These are phyloP conservation scores for Phtheirospermum japonicum DNA, from an alignment of 257 asterid species.

Conservation along the genomic window DNA sequence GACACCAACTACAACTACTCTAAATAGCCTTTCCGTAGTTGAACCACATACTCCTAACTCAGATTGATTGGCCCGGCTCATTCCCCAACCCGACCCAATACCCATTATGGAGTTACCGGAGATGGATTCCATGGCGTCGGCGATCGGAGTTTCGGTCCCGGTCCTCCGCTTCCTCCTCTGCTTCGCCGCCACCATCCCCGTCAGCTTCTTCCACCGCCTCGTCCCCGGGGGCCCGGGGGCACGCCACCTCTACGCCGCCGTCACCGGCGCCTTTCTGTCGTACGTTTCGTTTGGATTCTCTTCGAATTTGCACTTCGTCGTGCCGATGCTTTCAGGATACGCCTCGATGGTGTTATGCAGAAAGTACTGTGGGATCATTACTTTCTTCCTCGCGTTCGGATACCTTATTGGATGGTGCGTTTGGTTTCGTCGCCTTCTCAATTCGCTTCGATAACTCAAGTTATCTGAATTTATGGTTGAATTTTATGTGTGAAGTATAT, in stretches of 20 bases:
- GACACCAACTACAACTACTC: neutral
- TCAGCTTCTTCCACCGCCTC: slow-evolving; percentile 71
- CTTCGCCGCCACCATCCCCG: slow-evolving; percentile 75
- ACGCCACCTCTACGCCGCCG: slow-evolving; percentile 75
- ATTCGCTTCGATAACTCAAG: slow-evolving; percentile 63
- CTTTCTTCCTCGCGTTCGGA: slow-evolving; percentile 74
- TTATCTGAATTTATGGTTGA: slow-evolving; percentile 53
- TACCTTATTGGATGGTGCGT: slow-evolving; percentile 94
- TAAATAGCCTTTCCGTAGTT: neutral
- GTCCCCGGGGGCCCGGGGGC: slow-evolving; percentile 58
- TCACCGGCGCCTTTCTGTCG: slow-evolving; percentile 66
- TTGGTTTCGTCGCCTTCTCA: slow-evolving; percentile 14
- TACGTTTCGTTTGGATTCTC: slow-evolving; percentile 79
- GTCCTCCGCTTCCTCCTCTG: slow-evolving; percentile 84
- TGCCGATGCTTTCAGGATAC: slow-evolving; percentile 84
- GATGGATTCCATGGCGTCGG: slow-evolving; percentile 78
- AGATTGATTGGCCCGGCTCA: neutral
- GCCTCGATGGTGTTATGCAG: slow-evolving; percentile 69
- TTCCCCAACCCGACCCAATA: slow-evolving; percentile 14
- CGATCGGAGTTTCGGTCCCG: slow-evolving; percentile 81
- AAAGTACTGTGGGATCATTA: slow-evolving; percentile 66
- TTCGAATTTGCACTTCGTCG: slow-evolving; percentile 79
- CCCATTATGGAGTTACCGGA: slow-evolving; percentile 61
- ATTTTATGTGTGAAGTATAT: too few species aligned
- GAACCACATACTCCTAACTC: slow-evolving; percentile 3